Conservation (phyloP, 257 asterid species). For the Ehretia macrophylla region DNA sequence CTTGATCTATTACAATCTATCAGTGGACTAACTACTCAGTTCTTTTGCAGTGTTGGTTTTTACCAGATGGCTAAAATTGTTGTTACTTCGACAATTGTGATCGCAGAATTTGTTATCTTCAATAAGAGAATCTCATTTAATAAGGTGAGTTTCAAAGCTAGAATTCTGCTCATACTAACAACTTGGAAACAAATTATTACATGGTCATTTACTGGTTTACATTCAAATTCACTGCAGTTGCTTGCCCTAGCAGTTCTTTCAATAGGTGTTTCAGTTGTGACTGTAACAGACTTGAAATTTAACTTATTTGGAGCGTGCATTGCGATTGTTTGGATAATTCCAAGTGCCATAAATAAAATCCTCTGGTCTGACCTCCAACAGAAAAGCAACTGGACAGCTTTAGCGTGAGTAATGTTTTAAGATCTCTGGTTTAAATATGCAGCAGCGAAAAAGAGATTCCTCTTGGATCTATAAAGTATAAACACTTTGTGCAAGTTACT, state of each 20-base stretch:
- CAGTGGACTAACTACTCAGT: slow-evolving; percentile 7
- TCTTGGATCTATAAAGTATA: not conserved
- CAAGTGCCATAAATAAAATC: slow-evolving; percentile 76
- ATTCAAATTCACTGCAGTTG: slow-evolving; percentile 38
- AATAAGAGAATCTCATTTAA: slow-evolving; percentile 43
- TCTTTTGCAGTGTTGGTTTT: slow-evolving; percentile 75
- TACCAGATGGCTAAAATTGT: slow-evolving; percentile 96
- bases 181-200: not conserved
- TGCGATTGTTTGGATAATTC: slow-evolving; percentile 77
- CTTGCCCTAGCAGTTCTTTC: slow-evolving; percentile 64
- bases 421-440: not conserved
- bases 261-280: slow-evolving; percentile 78
- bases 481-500: slow-evolving; percentile 49
- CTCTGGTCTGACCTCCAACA: slow-evolving; percentile 87
- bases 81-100: slow-evolving; percentile 83
- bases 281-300: slow-evolving; percentile 81
- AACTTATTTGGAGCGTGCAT: slow-evolving; percentile 70
- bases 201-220: not conserved
- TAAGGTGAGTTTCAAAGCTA: slow-evolving; percentile 34
- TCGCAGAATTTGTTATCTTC: slow-evolving; percentile 67
- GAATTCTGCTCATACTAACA: slow-evolving; percentile 2
- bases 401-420: slow-evolving; percentile 49
- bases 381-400: slow-evolving; percentile 86
- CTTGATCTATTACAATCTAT: slow-evolving; percentile 1
- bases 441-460: not conserved